Percentiles rank a stretch among this genome's conserved stretches.
phyloP scores from a whole-genome alignment of 1,139 yeast genomes.

The Zygosaccharomyces pseudobailii region DNA sequence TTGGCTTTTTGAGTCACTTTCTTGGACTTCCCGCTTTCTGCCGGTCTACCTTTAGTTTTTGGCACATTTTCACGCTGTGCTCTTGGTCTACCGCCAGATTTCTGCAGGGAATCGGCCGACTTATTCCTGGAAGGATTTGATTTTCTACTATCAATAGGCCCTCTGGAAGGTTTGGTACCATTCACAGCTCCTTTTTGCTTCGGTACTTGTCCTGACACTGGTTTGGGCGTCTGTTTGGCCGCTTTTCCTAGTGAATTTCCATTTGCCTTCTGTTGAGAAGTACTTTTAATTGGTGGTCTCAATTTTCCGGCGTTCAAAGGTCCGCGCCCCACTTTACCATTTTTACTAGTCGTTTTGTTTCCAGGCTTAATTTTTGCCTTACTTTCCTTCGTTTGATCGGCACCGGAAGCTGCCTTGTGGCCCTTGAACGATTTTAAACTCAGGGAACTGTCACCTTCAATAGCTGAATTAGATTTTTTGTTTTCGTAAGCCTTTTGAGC shows the following conservation, averaged over 20 bases:
- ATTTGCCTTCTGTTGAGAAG: background rate
- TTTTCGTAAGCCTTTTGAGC: conserved; percentile 24
- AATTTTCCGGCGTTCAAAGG: background rate
- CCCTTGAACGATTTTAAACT: conserved; percentile 35
- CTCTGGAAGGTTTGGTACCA: background rate
- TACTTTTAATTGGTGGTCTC: background rate
- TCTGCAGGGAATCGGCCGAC: background rate
- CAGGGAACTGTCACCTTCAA: conserved; percentile 28
- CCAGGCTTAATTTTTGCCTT: background rate
- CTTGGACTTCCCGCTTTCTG: background rate
- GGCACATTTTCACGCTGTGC: background rate
- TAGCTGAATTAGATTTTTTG: conserved; percentile 26
- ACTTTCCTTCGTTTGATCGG: background rate
- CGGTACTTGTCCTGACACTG: background rate
- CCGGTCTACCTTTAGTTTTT: background rate
- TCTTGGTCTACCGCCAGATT: background rate
- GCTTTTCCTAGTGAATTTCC: background rate
- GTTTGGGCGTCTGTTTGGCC: background rate
- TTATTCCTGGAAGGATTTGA: background rate
- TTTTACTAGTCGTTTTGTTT: background rate
- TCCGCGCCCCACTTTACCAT: background rate
- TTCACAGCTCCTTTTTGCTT: background rate
- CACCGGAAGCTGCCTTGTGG: conserved; percentile 18
- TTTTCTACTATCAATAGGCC: background rate
- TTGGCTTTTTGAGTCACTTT: background rate